Percentiles rank a stretch among this genome's conserved stretches.
phyloP scores from a whole-genome alignment of 805 yeast species.

The Lachancea thermotolerans region DNA sequence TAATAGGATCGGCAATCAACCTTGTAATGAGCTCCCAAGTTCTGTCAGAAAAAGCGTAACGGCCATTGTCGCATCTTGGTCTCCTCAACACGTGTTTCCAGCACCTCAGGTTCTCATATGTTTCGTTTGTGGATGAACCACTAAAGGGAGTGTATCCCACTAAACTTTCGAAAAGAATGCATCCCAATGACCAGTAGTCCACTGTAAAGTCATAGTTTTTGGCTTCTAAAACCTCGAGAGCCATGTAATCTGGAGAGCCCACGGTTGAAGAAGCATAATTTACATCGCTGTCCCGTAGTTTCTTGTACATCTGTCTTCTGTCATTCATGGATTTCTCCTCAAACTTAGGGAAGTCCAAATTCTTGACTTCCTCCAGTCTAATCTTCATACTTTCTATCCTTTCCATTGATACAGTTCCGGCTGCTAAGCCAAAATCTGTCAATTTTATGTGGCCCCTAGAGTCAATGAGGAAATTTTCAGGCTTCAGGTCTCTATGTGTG shows the following conservation, averaged over 20 bases:
- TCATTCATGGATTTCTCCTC: slow-evolving; percentile 72
- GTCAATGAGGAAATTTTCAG: slow-evolving; percentile 87
- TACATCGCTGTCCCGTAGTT: slow-evolving; percentile 64
- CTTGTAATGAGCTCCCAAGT: slow-evolving; percentile 86
- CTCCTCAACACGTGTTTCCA: slow-evolving; percentile 86
- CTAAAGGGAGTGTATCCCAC: slow-evolving; percentile 98
- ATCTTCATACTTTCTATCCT: slow-evolving; percentile 89
- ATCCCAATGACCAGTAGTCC: slow-evolving; percentile 98
- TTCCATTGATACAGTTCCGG: slow-evolving; percentile 89
- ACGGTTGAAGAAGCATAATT: slow-evolving; percentile 93
- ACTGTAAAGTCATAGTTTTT: slow-evolving; percentile 90
- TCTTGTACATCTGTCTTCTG: slow-evolving; percentile 79
- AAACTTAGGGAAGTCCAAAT: slow-evolving; percentile 57
- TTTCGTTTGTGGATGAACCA: slow-evolving; percentile 89
- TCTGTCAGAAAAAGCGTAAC: slow-evolving; percentile 89
- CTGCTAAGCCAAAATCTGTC: slow-evolving; percentile 95
- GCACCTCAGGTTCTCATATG: slow-evolving; percentile 85
- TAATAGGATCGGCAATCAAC: slow-evolving; percentile 71
- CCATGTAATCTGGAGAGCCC: slow-evolving; percentile 99
- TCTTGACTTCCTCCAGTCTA: slow-evolving; percentile 62
- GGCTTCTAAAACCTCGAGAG: slow-evolving; percentile 92
- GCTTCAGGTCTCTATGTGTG: slow-evolving; percentile 95
- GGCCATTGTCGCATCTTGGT: slow-evolving; percentile 87
- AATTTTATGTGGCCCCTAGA: slow-evolving; percentile 85
- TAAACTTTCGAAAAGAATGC: slow-evolving; percentile 91